Evolutionary conservation across 192 early-diverging fungal species (phyloP).

Genomic region (Rhizophagus clarus): DNA sequence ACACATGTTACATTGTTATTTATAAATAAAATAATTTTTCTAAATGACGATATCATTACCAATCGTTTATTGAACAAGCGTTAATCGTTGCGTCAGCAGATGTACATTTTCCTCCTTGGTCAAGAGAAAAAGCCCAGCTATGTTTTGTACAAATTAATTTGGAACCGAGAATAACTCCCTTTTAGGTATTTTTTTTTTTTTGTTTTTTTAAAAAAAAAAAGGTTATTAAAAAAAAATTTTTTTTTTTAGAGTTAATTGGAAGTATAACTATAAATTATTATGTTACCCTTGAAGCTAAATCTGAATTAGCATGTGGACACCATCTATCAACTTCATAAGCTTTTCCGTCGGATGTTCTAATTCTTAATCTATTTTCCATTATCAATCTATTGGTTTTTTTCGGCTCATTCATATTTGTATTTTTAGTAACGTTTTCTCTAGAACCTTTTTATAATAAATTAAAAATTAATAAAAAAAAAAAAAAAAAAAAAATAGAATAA

Average conservation of each 20-base stretch:
- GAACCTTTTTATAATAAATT: neutral
- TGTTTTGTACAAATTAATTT: slow-evolving; percentile 54
- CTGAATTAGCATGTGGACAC: slow-evolving; percentile 54
- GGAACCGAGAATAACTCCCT: slow-evolving; percentile 55
- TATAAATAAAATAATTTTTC: no score
- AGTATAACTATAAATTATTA: neutral
- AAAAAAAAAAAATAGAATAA: no score
- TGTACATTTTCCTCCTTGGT: slow-evolving; percentile 43
- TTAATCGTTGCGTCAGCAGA: slow-evolving; percentile 41
- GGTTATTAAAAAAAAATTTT: neutral
- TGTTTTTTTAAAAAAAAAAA: slow-evolving; percentile 26
- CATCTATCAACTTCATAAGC: slow-evolving; percentile 58
- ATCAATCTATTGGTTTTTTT: slow-evolving; percentile 3
- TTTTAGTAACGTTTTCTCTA: neutral
- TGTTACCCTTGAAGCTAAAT: slow-evolving; percentile 44
- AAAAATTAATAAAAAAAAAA: no score
- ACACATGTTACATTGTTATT: no score
- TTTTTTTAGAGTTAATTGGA: neutral
- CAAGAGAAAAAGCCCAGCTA: slow-evolving; percentile 46
- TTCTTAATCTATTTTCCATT: slow-evolving; percentile 44
- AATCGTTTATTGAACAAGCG: slow-evolving; percentile 47
- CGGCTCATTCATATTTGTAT: neutral
- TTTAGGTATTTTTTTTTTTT: no score
- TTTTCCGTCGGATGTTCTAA: slow-evolving; percentile 45
- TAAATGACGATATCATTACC: neutral